Conservation (phyloP, 345 rosid genomes). For the Melastoma malabathricum region DNA sequence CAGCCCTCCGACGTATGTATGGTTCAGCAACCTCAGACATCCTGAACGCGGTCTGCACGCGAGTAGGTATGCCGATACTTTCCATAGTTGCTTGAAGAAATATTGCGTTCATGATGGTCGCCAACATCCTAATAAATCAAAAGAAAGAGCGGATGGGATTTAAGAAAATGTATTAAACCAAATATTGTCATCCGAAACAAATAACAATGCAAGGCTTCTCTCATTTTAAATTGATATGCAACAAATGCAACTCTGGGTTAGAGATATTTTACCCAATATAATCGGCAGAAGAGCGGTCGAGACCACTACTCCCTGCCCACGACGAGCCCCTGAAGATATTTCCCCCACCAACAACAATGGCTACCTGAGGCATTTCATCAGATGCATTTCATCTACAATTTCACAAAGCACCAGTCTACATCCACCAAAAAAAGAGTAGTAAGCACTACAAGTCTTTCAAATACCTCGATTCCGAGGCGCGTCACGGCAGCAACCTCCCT, state of each 20-base stretch:
- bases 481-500: constrained; percentile 90
- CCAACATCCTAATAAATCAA: constrained; percentile 56
- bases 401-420: no score
- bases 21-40: constrained; percentile 98
- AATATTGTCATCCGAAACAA: neutral
- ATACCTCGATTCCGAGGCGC: constrained; percentile 82
- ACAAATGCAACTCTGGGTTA: neutral
- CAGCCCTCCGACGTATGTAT: constrained; percentile 75
- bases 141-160: neutral
- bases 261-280: constrained; percentile 58
- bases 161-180: neutral
- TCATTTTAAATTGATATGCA: no score
- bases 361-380: constrained; percentile 37
- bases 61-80: constrained; percentile 87
- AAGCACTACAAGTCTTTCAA: neutral
- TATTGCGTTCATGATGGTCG: constrained; percentile 95
- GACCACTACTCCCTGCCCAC: constrained; percentile 93
- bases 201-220: neutral
- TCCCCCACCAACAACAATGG: constrained; percentile 93
- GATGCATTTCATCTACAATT: no score
- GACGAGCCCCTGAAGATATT: constrained; percentile 89
- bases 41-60: constrained; percentile 90
- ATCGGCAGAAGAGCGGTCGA: constrained; percentile 97
- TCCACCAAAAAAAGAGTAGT: neutral
- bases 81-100: constrained; percentile 98